These are phyloP conservation scores for Pseudogymnoascus sp. DNA, from an alignment of 2,329 filamentous ascomycete genomes.

Conservation along the genomic window DNA sequence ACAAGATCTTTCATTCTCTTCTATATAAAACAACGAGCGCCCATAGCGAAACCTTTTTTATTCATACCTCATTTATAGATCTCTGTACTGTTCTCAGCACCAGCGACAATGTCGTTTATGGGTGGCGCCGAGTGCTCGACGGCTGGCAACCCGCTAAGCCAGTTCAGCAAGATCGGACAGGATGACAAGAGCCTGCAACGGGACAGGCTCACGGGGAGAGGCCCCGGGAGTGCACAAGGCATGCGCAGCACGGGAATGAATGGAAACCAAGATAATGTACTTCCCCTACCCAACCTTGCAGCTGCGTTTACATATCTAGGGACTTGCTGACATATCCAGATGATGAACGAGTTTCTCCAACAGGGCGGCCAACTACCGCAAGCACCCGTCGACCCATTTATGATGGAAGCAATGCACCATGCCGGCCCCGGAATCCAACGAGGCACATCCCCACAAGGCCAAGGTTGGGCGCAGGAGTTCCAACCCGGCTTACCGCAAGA, in stretches of 20 bases:
- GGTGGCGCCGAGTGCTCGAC: constrained; percentile 95
- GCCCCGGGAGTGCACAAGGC: constrained; percentile 63
- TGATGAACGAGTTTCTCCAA: constrained; percentile 90
- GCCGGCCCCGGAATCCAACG: constrained; percentile 22
- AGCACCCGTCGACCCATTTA: constrained; percentile 36
- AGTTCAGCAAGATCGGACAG: constrained; percentile 95
- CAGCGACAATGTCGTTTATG: constrained; percentile 76
- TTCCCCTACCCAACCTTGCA: neutral
- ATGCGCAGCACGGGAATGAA: constrained; percentile 60
- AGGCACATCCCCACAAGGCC: constrained; percentile 31
- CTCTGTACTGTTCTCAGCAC: neutral
- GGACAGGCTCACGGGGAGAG: constrained; percentile 74
- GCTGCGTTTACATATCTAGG: neutral
- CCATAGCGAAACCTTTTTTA: neutral
- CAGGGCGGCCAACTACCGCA: constrained; percentile 57
- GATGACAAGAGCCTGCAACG: constrained; percentile 93
- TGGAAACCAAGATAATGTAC: constrained; percentile 62
- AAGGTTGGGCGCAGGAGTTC: constrained; percentile 58
- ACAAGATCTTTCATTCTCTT: neutral
- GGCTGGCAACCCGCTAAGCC: constrained; percentile 87
- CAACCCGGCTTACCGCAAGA: constrained; percentile 47
- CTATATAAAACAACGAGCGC: neutral
- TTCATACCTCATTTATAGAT: neutral
- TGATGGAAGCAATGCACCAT: constrained; percentile 23
- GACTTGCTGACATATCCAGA: constrained; percentile 44